Evolutionary conservation across 1,139 yeast genomes (phyloP), one percentile per base, ranked within the genome.

Genomic region (Sugiyamaella japonica): DNA sequence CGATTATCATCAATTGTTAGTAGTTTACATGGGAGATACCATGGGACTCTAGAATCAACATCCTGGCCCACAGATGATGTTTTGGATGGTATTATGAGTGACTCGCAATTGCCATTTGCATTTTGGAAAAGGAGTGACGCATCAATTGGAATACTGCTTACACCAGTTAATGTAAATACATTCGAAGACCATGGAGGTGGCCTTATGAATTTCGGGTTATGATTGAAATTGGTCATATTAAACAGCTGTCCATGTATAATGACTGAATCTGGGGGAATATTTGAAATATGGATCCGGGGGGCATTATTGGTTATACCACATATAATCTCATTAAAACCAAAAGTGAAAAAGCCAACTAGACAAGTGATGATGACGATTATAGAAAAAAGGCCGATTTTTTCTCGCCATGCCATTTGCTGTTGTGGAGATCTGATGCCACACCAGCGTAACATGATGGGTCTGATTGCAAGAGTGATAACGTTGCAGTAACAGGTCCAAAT

Each of bases 371-470:
- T 79, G 15, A 82, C 63, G 60, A 90, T 88, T 55, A 89, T 76
- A 1, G 90, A 78, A 44, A 90, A 73, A 53, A 89, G 75, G 0
- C 86, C 97, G 43, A 89, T 83, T 68, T 90, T 90, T 69, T 90
- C 97, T 67, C 97, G 78, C 97, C 97, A 90, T 0, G 97, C 97
- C 72, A 81, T 80, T 68, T 88, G 96, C 63, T 91, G 80, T 50
- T 82, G 86, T 61, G 80, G 80, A 38, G 85, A 81, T 34, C 77
- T 77, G 73, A 89, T 78, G 1, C 97, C 97, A 69, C 80, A 83
- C 49, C 84, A 67, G 50, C 73, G 73, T 61, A 90, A 73, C n/a
- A 89, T 59, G 10, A 83, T 77, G 0, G 96, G 96, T 1, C 93
- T 90, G 89, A 95, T 85, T 89, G 95, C 86, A 67, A 87, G 85